These are phyloP conservation scores for Vitis rotundifolia DNA, from an alignment of 164 flowering plant species.

Conservation along the genomic window DNA sequence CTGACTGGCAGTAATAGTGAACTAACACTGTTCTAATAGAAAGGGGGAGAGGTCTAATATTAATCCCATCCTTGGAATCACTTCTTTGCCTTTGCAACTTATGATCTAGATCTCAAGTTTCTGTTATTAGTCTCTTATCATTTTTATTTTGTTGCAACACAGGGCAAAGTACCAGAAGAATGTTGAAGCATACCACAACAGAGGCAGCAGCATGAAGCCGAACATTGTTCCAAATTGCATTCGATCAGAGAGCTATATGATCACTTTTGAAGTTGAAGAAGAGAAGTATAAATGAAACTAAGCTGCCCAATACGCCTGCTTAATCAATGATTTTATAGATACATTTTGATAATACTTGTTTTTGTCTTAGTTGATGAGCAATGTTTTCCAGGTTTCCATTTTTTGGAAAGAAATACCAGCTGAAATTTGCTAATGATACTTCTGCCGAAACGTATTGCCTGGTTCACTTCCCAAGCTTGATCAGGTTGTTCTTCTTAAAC, in stretches of 20 bases:
- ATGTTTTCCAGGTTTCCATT: slow-evolving; percentile 75
- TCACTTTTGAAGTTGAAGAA: slow-evolving; percentile 96
- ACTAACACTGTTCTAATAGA: too few species aligned
- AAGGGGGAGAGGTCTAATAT: neutral
- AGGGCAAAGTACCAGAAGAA: slow-evolving; percentile 99
- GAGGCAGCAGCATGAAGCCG: slow-evolving; percentile 68
- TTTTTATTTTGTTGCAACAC: neutral
- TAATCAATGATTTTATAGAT: neutral
- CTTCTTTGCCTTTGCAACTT: neutral
- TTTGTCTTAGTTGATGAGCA: neutral
- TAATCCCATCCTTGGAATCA: neutral
- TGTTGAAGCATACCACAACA: slow-evolving; percentile 95
- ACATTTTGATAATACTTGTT: neutral
- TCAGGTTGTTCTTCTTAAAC: slow-evolving; percentile 53
- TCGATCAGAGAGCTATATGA: slow-evolving; percentile 88
- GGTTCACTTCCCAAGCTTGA: slow-evolving; percentile 96
- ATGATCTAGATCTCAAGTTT: too few species aligned
- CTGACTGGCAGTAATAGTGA: too few species aligned
- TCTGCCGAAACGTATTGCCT: slow-evolving; percentile 81
- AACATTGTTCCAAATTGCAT: slow-evolving; percentile 85
- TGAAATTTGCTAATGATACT: slow-evolving; percentile 77
- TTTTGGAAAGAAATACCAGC: slow-evolving; percentile 91
- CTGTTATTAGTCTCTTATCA: neutral
- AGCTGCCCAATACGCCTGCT: neutral
- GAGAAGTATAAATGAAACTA: slow-evolving; percentile 62